These are phyloP conservation scores for Chara braunii DNA, from an alignment of 139 green algal genomes.

Conservation along the genomic window DNA sequence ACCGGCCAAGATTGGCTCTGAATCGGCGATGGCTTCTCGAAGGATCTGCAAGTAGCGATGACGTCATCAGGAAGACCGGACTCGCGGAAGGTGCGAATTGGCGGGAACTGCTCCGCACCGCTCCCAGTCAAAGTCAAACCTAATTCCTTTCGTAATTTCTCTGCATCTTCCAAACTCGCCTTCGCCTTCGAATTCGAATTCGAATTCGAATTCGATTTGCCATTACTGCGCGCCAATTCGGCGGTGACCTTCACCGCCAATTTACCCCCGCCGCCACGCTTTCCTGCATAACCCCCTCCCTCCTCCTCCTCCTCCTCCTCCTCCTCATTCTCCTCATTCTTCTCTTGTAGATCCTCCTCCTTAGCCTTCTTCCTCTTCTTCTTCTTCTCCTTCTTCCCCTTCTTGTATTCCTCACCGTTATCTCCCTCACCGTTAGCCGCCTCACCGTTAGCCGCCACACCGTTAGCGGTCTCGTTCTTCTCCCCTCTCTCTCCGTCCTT, in stretches of 20 bases:
- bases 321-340: background rate
- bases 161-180: background rate
- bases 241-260: background rate
- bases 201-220: background rate
- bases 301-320: background rate
- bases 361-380: background rate
- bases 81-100: background rate
- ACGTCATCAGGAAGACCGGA: background rate
- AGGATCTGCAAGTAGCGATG: slow-evolving; percentile 47
- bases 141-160: background rate
- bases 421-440: background rate
- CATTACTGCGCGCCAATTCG: background rate
- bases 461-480: background rate
- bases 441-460: background rate
- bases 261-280: background rate
- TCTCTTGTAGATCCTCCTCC: background rate
- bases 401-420: background rate
- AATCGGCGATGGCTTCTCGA: slow-evolving; percentile 65
- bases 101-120: background rate
- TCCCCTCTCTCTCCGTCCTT: no score
- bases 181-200: background rate
- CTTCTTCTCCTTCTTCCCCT: background rate
- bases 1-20: slow-evolving; percentile 73
- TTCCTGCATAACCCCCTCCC: background rate
- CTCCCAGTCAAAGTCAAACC: background rate